Evolutionary conservation across 2,329 filamentous ascomycete genomes (phyloP).

Genomic region (Xylaria sp.): DNA sequence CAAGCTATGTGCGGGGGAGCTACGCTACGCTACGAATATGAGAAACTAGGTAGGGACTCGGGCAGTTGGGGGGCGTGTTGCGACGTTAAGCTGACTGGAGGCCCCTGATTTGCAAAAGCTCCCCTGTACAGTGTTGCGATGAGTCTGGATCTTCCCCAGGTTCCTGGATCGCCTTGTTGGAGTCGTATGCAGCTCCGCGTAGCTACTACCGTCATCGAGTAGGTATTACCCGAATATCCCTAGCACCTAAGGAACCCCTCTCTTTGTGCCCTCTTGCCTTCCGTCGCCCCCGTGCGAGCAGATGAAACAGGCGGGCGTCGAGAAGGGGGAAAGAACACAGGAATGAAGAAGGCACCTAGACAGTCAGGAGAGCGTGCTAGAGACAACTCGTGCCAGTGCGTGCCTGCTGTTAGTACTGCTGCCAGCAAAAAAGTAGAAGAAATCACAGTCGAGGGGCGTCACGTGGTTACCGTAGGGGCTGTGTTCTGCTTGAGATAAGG

Average conservation of each 20-base stretch:
- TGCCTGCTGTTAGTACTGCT: not conserved
- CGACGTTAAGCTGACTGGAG: not conserved
- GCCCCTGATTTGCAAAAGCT: slow-evolving; percentile 14
- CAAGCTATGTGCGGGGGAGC: not conserved
- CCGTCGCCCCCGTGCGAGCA: slow-evolving; percentile 4
- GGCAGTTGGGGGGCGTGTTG: not conserved
- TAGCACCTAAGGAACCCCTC: not conserved
- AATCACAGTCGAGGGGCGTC: slow-evolving; percentile 12
- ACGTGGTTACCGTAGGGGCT: slow-evolving; percentile 32
- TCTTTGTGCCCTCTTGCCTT: not conserved
- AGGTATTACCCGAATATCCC: slow-evolving; percentile 4
- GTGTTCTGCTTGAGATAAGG: slow-evolving; percentile 27
- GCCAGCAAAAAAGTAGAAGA: not conserved
- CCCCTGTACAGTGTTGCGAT: slow-evolving; percentile 22
- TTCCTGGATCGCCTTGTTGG: slow-evolving; percentile 29
- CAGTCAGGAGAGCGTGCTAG: slow-evolving; percentile 13
- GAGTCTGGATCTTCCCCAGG: slow-evolving; percentile 36
- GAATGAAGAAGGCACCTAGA: slow-evolving; percentile 1
- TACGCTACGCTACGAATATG: too few relatives aligned
- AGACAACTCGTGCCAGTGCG: not conserved
- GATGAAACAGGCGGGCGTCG: not conserved
- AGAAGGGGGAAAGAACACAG: slow-evolving; percentile 12
- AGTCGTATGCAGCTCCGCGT: slow-evolving; percentile 14
- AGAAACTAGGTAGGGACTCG: not conserved
- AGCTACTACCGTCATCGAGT: slow-evolving; percentile 10